Conservation (phyloP, 2,329 filamentous ascomycete species). For the Aspergillus candidus region DNA sequence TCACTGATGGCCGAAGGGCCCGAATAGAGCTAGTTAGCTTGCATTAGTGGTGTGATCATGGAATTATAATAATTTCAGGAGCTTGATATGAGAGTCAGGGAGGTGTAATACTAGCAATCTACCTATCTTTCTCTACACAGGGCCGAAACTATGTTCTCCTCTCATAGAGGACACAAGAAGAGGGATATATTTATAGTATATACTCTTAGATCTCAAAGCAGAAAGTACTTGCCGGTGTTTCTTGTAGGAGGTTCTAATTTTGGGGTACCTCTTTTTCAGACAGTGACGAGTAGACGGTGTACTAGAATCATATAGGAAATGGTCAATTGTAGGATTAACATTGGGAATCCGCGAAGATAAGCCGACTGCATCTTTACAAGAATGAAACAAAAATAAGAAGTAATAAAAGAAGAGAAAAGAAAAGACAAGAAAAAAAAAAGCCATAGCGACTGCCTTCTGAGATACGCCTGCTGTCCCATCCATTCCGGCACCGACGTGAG, state of each 20-base stretch:
- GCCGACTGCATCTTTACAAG: background rate
- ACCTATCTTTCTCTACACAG: background rate
- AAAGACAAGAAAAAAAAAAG: background rate
- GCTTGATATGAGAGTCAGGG: too few relatives aligned
- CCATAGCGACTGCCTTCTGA: slow-evolving; percentile 1
- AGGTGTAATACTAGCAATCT: too few relatives aligned
- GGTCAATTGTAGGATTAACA: slow-evolving; percentile 2
- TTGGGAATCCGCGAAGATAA: slow-evolving; percentile 16
- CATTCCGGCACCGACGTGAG: slow-evolving; percentile 6
- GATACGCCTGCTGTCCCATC: slow-evolving; percentile 12
- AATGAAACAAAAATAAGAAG: slow-evolving; percentile 2
- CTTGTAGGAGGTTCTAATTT: too few relatives aligned
- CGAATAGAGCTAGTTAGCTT: background rate
- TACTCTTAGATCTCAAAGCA: too few relatives aligned
- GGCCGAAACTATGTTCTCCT: background rate
- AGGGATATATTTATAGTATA: too few relatives aligned
- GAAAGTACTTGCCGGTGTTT: too few relatives aligned
- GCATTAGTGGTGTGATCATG: background rate
- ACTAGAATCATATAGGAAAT: too few relatives aligned
- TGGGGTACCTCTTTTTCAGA: too few relatives aligned
- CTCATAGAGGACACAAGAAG: background rate
- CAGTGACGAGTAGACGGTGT: too few relatives aligned
- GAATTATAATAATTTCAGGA: too few relatives aligned
- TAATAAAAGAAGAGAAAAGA: slow-evolving; percentile 5
- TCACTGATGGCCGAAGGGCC: too few relatives aligned